Conservation (phyloP, 1,284 basidiomycete genomes). For the Testicularia cyperi region DNA sequence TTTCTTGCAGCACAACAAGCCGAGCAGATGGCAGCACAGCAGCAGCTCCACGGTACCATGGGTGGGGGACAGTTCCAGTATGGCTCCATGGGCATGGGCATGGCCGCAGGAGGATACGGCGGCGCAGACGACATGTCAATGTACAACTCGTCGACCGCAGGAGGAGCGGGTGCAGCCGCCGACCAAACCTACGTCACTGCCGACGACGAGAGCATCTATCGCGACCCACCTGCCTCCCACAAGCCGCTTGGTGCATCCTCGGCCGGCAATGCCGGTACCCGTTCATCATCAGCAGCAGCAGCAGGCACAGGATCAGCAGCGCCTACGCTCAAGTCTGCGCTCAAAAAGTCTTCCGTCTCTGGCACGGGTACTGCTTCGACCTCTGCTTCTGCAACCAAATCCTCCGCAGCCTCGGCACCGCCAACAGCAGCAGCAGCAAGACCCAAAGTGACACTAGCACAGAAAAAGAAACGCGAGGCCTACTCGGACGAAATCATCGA, state of each 20-base stretch:
- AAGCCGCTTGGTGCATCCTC: no score
- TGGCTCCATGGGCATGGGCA: not conserved
- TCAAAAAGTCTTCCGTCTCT: slow-evolving; percentile 26
- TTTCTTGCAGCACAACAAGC: slow-evolving; percentile 32
- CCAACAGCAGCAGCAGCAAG: slow-evolving; percentile 60
- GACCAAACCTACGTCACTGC: slow-evolving; percentile 57
- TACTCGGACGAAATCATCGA: slow-evolving; percentile 67
- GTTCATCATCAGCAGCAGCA: not conserved
- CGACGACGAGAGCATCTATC: slow-evolving; percentile 44
- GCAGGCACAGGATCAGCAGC: not conserved
- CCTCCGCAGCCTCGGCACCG: slow-evolving; percentile 3
- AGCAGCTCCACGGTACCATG: slow-evolving; percentile 12
- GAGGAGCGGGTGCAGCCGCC: slow-evolving; percentile 3
- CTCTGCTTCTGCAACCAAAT: slow-evolving; percentile 10
- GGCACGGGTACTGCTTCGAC: no score
- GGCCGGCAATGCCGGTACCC: slow-evolving; percentile 1
- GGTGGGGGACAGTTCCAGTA: not conserved
- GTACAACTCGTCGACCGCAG: slow-evolving; percentile 1
- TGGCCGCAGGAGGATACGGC: no score
- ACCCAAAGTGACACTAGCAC: slow-evolving; percentile 72
- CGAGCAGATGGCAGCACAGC: slow-evolving; percentile 33
- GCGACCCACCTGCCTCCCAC: no score
- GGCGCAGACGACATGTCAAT: slow-evolving; percentile 1
- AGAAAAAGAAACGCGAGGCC: slow-evolving; percentile 68
- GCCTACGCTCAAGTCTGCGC: slow-evolving; percentile 26